Percentiles rank a stretch among this genome's conserved stretches.
These are phyloP conservation scores for Solanum bulbocastanum DNA, from an alignment of 257 asterid species.

Conservation along the genomic window DNA sequence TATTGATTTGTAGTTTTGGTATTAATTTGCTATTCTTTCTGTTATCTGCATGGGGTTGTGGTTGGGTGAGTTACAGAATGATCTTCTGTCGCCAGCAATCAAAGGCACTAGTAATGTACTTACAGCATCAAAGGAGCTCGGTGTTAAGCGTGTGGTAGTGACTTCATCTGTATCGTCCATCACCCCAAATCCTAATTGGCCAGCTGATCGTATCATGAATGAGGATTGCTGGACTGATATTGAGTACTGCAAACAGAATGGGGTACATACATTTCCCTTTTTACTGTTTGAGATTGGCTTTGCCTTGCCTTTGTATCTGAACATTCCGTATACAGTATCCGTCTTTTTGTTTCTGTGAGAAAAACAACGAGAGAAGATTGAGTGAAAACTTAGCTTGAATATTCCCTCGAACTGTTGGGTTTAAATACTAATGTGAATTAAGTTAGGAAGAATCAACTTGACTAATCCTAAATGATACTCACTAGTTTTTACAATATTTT, in stretches of 20 bases:
- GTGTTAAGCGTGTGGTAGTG: constrained; percentile 81
- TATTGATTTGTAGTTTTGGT: background rate
- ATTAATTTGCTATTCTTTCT: background rate
- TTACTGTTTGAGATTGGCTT: background rate
- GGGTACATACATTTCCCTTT: constrained; percentile 30
- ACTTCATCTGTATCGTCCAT: constrained; percentile 74
- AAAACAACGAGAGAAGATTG: background rate
- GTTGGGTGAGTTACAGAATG: constrained; percentile 23
- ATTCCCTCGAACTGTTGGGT: background rate
- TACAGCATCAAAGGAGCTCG: constrained; percentile 79
- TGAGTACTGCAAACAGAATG: constrained; percentile 68
- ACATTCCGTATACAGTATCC: too few species aligned
- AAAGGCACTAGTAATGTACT: constrained; percentile 80
- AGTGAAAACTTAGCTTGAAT: background rate
- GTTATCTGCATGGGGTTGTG: background rate
- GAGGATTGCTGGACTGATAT: constrained; percentile 92
- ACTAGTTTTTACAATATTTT: background rate
- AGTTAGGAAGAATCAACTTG: background rate
- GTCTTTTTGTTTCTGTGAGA: background rate
- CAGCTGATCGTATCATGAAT: constrained; percentile 45
- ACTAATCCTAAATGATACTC: background rate
- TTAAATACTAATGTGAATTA: background rate
- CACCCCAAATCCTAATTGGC: constrained; percentile 61
- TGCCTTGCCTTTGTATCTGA: background rate
- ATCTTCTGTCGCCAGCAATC: constrained; percentile 74